Percentiles rank a stretch among this genome's conserved stretches.
Evolutionary conservation across 2,329 filamentous ascomycete species (phyloP).

Genomic region (Aspergillus sp.): DNA sequence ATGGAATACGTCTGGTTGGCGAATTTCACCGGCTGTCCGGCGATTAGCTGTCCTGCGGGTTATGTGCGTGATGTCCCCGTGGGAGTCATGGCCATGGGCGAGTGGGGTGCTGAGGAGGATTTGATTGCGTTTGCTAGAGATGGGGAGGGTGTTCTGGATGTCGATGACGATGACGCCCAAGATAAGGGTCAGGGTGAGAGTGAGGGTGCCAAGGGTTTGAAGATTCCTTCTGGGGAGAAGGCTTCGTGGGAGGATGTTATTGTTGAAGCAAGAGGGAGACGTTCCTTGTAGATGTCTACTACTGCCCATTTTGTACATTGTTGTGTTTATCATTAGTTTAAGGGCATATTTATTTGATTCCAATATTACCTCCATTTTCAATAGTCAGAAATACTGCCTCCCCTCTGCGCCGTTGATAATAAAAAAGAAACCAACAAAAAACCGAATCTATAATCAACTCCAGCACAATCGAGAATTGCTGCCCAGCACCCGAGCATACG

Average conservation of each 20-base stretch:
- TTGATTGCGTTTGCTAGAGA: conserved; percentile 47
- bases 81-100: conserved; percentile 47
- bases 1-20: conserved; percentile 85
- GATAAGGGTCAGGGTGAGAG: conserved; percentile 2
- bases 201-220: conserved; percentile 13
- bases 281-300: too few species aligned
- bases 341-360: too few species aligned
- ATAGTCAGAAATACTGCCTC: too few species aligned
- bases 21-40: conserved; percentile 72
- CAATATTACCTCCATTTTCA: too few species aligned
- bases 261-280: conserved; percentile 12
- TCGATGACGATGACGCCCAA: conserved; percentile 7
- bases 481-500: too few species aligned
- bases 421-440: too few species aligned
- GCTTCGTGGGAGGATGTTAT: conserved; percentile 34
- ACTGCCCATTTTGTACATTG: too few species aligned
- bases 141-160: conserved; percentile 41
- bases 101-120: conserved; percentile 48
- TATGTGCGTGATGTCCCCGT: conserved; percentile 50
- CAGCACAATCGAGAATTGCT: too few species aligned
- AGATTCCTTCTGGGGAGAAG: conserved; percentile 18
- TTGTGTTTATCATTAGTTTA: too few species aligned
- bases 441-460: too few species aligned
- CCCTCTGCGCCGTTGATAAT: too few species aligned
- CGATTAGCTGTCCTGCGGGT: conserved; percentile 65